Evolutionary conservation across 805 yeast species (phyloP), one percentile per base, ranked within the genome.

Genomic region (Debaryomyces maramus): DNA sequence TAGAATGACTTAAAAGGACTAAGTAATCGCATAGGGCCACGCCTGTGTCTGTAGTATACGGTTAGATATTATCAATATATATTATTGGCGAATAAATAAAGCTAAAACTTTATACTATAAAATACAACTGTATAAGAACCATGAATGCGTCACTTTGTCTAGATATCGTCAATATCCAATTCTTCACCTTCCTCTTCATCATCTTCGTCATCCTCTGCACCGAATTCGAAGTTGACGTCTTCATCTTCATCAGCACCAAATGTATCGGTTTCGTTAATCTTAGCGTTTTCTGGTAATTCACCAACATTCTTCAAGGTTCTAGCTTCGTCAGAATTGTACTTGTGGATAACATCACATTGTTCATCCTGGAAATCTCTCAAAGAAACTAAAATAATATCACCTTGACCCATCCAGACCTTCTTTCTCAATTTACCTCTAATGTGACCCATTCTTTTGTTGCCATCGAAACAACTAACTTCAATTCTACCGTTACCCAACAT

Each of bases 321-420:
- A 46, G 99, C 99, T 72, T 93, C 99, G 60, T 93, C 99, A 37
- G 97, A 84, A 67, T 86, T 88, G 71, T 85, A 93, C 71, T 93
- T 93, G 68, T 91, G 95, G 43, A 93, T 91, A 53, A 93, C 97
- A 65, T 93, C 99, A 75, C 97, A 93, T 67, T 87, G 95, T 47
- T 88, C 96, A 60, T 91, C 97, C 72, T 93, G 97, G 81, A 93
- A 93, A 60, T 93, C 99, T 78, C 99, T 89, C 56, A 93, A 80
- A 6, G 97, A 90, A 34, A 91, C 93, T 61, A 93, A 75, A 53
- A 93, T 88, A 56, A 93, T 93, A 65, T 93, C 99, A 73, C 99
- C 99, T 67, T 89, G 98, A 34, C 87, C 87, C 88, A 93, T 90
- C 99, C 99, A 93, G 46, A 93, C 99, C 80, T 91, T 93, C 84